phyloP scores from a whole-genome alignment of 2,329 filamentous ascomycete genomes.

The Phialocephala subalpina region DNA sequence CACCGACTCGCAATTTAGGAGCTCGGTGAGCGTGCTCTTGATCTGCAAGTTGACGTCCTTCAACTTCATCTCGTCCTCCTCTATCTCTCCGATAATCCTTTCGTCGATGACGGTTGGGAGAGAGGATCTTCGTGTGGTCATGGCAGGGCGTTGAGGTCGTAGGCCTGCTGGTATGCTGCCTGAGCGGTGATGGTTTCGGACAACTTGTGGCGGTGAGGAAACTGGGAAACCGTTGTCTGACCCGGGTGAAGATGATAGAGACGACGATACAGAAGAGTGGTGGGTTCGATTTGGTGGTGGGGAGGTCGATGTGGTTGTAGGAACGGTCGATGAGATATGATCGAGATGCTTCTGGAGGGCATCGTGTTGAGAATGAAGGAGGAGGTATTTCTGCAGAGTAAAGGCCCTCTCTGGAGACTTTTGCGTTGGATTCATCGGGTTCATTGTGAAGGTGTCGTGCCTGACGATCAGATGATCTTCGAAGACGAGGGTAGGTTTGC shows the following conservation, averaged over 20 bases:
- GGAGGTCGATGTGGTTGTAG: conserved; percentile 18
- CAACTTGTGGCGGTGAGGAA: conserved; percentile 13
- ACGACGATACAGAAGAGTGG: conserved; percentile 33
- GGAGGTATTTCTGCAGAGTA: conserved; percentile 46
- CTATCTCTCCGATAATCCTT: conserved; percentile 32
- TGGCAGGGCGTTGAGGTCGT: conserved; percentile 18
- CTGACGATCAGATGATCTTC: background rate
- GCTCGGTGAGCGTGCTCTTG: conserved; percentile 60
- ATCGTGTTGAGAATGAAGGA: conserved; percentile 45
- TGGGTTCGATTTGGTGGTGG: conserved; percentile 19
- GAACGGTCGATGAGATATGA: conserved; percentile 32
- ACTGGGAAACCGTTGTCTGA: conserved; percentile 21
- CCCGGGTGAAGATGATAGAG: conserved; percentile 34
- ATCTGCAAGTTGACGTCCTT: conserved; percentile 59
- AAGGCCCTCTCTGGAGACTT: conserved; percentile 42
- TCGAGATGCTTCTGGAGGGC: conserved; percentile 44
- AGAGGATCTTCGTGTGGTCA: conserved; percentile 30
- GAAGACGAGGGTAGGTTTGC: background rate
- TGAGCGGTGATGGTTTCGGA: conserved; percentile 25
- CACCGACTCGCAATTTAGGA: conserved; percentile 60
- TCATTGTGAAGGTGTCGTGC: conserved; percentile 3
- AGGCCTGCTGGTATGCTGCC: conserved; percentile 17
- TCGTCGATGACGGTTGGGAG: conserved; percentile 39
- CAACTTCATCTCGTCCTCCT: conserved; percentile 47
- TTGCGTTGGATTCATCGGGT: conserved; percentile 30